phyloP scores from a whole-genome alignment of 345 rosid species.

The Gynandropsis gynandra region DNA sequence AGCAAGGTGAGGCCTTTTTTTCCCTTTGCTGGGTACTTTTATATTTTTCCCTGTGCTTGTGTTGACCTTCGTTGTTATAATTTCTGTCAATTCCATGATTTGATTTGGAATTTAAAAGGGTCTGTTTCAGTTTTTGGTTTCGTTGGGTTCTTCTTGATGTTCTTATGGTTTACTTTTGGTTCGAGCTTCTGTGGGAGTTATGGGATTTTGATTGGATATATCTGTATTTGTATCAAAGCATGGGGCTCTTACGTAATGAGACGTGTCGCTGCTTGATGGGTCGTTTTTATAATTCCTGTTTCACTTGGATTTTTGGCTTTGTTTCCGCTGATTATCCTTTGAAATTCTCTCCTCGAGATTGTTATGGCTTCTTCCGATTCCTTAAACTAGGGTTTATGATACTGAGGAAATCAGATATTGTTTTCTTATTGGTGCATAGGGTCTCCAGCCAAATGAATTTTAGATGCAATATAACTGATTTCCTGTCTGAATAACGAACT shows the following conservation, averaged over 20 bases:
- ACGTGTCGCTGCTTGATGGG: slow-evolving; percentile 23
- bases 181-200: slow-evolving; percentile 9
- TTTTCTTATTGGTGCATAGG: too few relatives aligned
- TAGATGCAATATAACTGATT: too few relatives aligned
- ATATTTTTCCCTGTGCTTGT: neutral
- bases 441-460: too few relatives aligned
- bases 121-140: slow-evolving; percentile 22
- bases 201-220: slow-evolving; percentile 12
- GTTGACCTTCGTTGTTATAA: neutral
- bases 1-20: slow-evolving; percentile 46
- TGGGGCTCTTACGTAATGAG: slow-evolving; percentile 14
- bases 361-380: too few relatives aligned
- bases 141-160: slow-evolving; percentile 1
- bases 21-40: neutral
- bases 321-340: neutral
- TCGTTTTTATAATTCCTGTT: slow-evolving; percentile 2
- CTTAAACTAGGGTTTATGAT: too few relatives aligned
- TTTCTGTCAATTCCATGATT: slow-evolving; percentile 1
- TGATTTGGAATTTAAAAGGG: slow-evolving; percentile 15
- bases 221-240: slow-evolving; percentile 2
- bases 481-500: too few relatives aligned
- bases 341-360: neutral
- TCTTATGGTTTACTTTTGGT: slow-evolving; percentile 14
- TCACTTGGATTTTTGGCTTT: neutral
- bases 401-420: too few relatives aligned